A percentile compares a stretch with the other conserved stretches of the same genome.
These are phyloP conservation scores for Leccinum longicurvipes DNA, from an alignment of 768 basidiomycete species.

Conservation along the genomic window DNA sequence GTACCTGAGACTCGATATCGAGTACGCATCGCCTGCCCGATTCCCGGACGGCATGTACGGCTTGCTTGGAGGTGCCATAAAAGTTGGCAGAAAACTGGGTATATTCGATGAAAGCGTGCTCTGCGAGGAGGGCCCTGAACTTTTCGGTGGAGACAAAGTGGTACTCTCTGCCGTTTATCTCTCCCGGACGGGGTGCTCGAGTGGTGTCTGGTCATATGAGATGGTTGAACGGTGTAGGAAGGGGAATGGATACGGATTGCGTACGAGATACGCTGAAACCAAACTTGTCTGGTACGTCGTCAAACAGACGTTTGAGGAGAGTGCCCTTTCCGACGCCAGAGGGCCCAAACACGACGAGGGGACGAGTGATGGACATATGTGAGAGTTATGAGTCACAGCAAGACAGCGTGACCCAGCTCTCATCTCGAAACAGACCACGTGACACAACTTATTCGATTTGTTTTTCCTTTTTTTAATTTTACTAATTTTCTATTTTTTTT, in stretches of 20 bases:
- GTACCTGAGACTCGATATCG: slow-evolving; percentile 91
- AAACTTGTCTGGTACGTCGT: slow-evolving; percentile 78
- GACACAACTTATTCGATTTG: slow-evolving; percentile 6
- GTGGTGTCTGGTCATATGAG: slow-evolving; percentile 74
- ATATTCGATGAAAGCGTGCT: slow-evolving; percentile 87
- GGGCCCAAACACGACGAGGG: slow-evolving; percentile 86
- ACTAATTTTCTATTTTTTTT: slow-evolving; percentile 4
- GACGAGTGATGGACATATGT: slow-evolving; percentile 29
- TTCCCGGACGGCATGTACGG: slow-evolving; percentile 64
- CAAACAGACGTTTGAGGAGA: slow-evolving; percentile 76
- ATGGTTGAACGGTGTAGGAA: not conserved
- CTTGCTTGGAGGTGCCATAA: slow-evolving; percentile 87
- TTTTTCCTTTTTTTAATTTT: no score
- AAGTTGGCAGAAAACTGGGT: slow-evolving; percentile 91
- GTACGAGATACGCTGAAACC: slow-evolving; percentile 92
- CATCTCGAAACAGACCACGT: slow-evolving; percentile 10
- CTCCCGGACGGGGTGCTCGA: slow-evolving; percentile 76
- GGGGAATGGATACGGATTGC: slow-evolving; percentile 16
- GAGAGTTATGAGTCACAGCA: not conserved
- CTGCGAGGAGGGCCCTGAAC: slow-evolving; percentile 66
- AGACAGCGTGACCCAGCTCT: not conserved
- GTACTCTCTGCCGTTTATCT: slow-evolving; percentile 80
- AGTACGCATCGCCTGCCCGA: slow-evolving; percentile 83
- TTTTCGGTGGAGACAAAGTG: slow-evolving; percentile 72
- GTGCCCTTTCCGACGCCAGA: slow-evolving; percentile 96